phyloP scores from a whole-genome alignment of 495 filamentous ascomycete species.

The Elaphomyces granulatus region DNA sequence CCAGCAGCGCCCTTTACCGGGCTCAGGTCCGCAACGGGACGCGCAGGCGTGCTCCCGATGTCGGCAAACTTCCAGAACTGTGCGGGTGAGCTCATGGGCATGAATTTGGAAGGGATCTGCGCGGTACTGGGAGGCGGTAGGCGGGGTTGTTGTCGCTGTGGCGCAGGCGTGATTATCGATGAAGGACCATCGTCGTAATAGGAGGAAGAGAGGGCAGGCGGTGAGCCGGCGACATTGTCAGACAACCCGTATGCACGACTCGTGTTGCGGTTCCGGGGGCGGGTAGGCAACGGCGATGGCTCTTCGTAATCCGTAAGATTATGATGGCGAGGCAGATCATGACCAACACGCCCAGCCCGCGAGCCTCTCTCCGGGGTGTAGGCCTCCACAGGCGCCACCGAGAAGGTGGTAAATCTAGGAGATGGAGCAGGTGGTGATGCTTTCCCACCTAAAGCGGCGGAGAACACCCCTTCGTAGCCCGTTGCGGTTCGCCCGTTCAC shows the following conservation, averaged over 20 bases:
- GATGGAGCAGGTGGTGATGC: conserved; percentile 39
- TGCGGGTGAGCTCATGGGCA: conserved; percentile 90
- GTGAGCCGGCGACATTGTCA: conserved; percentile 45
- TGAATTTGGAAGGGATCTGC: conserved; percentile 82
- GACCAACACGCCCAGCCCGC: conserved; percentile 19
- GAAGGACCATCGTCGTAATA: conserved; percentile 42
- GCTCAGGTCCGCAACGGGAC: conserved; percentile 44
- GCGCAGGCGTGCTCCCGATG: conserved; percentile 63
- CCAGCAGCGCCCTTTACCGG: conserved; percentile 39
- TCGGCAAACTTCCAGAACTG: conserved; percentile 84
- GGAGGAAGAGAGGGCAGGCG: conserved; percentile 55
- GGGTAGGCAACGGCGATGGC: conserved; percentile 37
- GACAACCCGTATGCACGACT: conserved; percentile 41
- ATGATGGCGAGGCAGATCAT: conserved; percentile 23
- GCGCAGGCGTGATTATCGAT: conserved; percentile 70
- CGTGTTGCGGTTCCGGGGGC: conserved; percentile 28
- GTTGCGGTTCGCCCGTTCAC: conserved; percentile 20
- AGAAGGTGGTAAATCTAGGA: conserved; percentile 33
- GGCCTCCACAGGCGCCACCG: conserved; percentile 32
- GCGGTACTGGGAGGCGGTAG: conserved; percentile 81
- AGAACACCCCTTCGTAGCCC: conserved; percentile 23
- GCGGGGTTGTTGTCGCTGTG: conserved; percentile 64
- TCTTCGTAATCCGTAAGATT: conserved; percentile 38
- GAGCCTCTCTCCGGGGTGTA: conserved; percentile 35
- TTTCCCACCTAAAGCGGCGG: conserved; percentile 28